Percentiles rank a stretch among this genome's conserved stretches.
These are phyloP conservation scores for Trifolium fragiferum DNA, from an alignment of 306 rosid genomes.

Conservation along the genomic window DNA sequence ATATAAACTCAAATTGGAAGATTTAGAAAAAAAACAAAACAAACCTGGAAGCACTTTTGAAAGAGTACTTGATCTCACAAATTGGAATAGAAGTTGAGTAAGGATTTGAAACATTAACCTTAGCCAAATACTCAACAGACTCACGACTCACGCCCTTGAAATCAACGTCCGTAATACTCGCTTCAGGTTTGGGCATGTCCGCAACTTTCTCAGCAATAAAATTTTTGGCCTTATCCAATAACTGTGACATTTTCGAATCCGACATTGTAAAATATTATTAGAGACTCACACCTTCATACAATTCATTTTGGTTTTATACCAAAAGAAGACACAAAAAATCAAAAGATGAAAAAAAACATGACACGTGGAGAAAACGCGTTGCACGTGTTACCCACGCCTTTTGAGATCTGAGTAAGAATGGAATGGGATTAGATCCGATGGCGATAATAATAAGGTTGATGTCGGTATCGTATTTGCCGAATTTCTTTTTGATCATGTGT, in stretches of 20 bases:
- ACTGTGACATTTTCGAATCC: conserved; percentile 56
- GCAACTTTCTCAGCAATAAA: conserved; percentile 56
- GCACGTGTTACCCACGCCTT: conserved; percentile 28
- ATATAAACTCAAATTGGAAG: background rate
- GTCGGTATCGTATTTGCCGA: background rate
- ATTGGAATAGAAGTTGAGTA: conserved; percentile 67
- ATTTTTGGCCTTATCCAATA: conserved; percentile 67
- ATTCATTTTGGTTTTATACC: background rate
- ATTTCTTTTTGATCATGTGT: background rate
- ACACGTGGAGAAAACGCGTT: conserved; percentile 38
- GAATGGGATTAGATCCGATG: conserved; percentile 32
- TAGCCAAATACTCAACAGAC: conserved; percentile 61
- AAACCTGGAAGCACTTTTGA: conserved; percentile 65
- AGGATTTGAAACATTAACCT: conserved; percentile 68
- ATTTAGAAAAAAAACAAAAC: background rate
- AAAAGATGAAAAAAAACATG: background rate
- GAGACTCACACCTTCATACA: conserved; percentile 17
- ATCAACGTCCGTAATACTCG: conserved; percentile 68
- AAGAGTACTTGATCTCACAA: conserved; percentile 73
- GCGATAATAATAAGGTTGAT: background rate
- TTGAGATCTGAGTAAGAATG: background rate
- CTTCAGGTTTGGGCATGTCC: conserved; percentile 68
- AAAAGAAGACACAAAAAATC: background rate
- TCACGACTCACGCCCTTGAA: conserved; percentile 56
- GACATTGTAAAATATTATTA: background rate